A percentile compares a stretch with the other conserved stretches of the same genome.
These are phyloP conservation scores for Discostella pseudostelligera DNA, from an alignment of 108 stramenopile genomes.

Conservation along the genomic window DNA sequence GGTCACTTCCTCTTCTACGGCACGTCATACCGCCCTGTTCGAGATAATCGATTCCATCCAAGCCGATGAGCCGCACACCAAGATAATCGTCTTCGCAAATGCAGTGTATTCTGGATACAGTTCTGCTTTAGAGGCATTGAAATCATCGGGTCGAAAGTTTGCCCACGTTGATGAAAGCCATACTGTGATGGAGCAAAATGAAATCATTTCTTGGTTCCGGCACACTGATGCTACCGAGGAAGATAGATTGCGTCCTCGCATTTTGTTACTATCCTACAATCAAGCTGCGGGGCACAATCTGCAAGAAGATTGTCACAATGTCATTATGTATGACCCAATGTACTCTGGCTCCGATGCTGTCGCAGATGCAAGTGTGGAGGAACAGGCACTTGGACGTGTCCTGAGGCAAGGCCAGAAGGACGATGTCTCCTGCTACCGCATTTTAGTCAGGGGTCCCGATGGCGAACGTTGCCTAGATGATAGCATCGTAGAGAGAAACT, in stretches of 20 bases:
- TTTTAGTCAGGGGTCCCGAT: slow-evolving; percentile 21
- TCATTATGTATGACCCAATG: slow-evolving; percentile 43
- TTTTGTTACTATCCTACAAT: slow-evolving; percentile 36
- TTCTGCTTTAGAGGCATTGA: slow-evolving; percentile 26
- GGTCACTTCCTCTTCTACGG: slow-evolving; percentile 22
- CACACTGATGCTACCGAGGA: slow-evolving; percentile 40
- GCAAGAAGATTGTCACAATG: slow-evolving; percentile 40
- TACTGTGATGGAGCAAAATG: slow-evolving; percentile 34
- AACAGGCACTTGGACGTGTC: slow-evolving; percentile 42
- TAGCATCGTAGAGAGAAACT: slow-evolving; percentile 21
- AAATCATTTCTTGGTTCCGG: slow-evolving; percentile 39
- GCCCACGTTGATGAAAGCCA: slow-evolving; percentile 31
- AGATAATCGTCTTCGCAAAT: slow-evolving; percentile 42
- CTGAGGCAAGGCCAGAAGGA: slow-evolving; percentile 36
- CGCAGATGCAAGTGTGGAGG: slow-evolving; percentile 35
- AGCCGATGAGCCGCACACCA: slow-evolving; percentile 29
- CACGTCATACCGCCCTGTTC: slow-evolving; percentile 22
- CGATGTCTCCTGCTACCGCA: slow-evolving; percentile 31
- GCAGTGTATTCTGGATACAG: slow-evolving; percentile 26
- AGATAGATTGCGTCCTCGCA: slow-evolving; percentile 37
- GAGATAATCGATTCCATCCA: slow-evolving; percentile 32
- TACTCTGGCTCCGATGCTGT: slow-evolving; percentile 37
- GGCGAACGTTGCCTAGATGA: slow-evolving; percentile 31
- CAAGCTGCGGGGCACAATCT: slow-evolving; percentile 44
- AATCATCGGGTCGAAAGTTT: slow-evolving; percentile 25